Percentiles rank a stretch among this genome's conserved stretches.
Evolutionary conservation across 257 asterid species (phyloP).

Genomic region (Gentiana dahurica): DNA sequence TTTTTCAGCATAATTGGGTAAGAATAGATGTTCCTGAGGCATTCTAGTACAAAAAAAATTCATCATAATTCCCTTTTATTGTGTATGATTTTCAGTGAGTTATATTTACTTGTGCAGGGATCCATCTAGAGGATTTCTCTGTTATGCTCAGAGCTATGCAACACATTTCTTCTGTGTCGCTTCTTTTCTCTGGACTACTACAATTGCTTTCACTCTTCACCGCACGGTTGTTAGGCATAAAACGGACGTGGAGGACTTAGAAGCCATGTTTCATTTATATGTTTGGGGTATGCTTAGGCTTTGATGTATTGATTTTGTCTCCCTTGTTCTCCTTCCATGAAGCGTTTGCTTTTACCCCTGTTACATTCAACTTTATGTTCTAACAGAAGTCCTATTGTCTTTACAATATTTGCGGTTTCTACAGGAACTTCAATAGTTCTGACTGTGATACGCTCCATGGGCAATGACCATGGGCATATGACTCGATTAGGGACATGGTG

Average conservation of each 20-base stretch:
- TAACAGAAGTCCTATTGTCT: not conserved
- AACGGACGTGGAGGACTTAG: slow-evolving; percentile 97
- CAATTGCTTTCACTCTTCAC: slow-evolving; percentile 93
- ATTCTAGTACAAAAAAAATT: slow-evolving; percentile 6
- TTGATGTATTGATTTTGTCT: not conserved
- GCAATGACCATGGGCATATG: slow-evolving; percentile 77
- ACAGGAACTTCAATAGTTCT: slow-evolving; percentile 55
- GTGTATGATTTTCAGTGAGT: slow-evolving; percentile 3
- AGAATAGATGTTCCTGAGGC: slow-evolving; percentile 9
- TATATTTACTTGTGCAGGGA: slow-evolving; percentile 50
- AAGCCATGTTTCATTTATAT: slow-evolving; percentile 92
- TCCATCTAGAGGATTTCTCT: slow-evolving; percentile 91
- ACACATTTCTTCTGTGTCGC: slow-evolving; percentile 99
- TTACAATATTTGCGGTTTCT: too few species aligned
- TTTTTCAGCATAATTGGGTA: slow-evolving; percentile 97
- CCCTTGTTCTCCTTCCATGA: not conserved
- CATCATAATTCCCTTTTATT: slow-evolving; percentile 5
- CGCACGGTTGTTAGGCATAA: slow-evolving; percentile 97
- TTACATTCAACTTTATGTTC: not conserved
- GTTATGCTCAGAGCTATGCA: slow-evolving; percentile 93
- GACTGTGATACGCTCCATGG: slow-evolving; percentile 87
- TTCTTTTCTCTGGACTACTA: slow-evolving; percentile 92
- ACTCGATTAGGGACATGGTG: slow-evolving; percentile 82
- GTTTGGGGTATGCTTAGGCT: slow-evolving; percentile 75
- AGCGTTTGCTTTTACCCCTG: not conserved